These are phyloP conservation scores for Vanderwaltozyma polyspora DNA, from an alignment of 805 yeast genomes.

Conservation along the genomic window DNA sequence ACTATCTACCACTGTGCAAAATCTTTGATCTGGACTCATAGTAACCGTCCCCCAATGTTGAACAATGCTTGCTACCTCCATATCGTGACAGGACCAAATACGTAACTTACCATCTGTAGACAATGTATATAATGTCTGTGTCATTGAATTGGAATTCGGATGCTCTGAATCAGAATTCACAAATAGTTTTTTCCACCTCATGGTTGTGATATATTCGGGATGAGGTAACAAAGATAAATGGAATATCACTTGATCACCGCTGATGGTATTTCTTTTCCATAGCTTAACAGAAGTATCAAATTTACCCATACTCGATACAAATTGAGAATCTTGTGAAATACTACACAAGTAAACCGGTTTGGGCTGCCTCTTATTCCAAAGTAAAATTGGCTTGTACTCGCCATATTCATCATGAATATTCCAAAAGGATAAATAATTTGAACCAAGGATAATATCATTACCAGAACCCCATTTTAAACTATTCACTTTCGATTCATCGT, in stretches of 20 bases:
- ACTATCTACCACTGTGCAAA: constrained; percentile 33
- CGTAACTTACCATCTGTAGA: constrained; percentile 47
- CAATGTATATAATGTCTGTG: constrained; percentile 53
- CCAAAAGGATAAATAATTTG: constrained; percentile 46
- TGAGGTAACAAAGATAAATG: constrained; percentile 63
- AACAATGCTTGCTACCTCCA: constrained; percentile 44
- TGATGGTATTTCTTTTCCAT: constrained; percentile 68
- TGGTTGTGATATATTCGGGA: constrained; percentile 41
- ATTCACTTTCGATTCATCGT: constrained; percentile 28
- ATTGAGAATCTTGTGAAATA: constrained; percentile 56
- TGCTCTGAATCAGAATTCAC: not conserved
- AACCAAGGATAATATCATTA: constrained; percentile 52
- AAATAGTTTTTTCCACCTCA: constrained; percentile 44
- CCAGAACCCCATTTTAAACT: constrained; percentile 44
- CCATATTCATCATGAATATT: constrained; percentile 37
- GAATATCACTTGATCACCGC: constrained; percentile 49
- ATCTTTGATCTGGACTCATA: constrained; percentile 19
- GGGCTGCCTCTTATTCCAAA: constrained; percentile 41
- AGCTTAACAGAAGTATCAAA: constrained; percentile 61
- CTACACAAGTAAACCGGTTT: constrained; percentile 45
- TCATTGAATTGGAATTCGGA: constrained; percentile 7
- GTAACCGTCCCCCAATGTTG: constrained; percentile 45
- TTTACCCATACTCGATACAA: constrained; percentile 52
- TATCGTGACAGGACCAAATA: constrained; percentile 59
- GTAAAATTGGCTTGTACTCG: constrained; percentile 19